Base-by-base conservation (phyloP, 257 asterid genomes). In the Nicotiana sylvestris region DNA sequence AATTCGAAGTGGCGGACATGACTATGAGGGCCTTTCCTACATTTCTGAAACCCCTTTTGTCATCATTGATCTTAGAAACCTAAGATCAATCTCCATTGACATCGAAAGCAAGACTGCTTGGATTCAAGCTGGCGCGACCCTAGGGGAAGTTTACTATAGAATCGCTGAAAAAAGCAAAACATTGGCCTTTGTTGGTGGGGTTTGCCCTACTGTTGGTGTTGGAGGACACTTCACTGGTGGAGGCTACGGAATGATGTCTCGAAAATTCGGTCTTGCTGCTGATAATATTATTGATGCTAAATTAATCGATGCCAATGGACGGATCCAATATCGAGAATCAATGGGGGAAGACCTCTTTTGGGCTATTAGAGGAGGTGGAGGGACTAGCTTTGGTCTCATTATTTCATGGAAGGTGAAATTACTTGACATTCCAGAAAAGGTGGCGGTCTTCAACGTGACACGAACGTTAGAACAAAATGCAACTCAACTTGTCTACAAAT, bases 151-250 rank as follows among this genome's bases (percentile, higher is more conserved):
- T 3, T 65, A 80, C 43, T 80, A 65, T 29, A 13, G 49, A 25
- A 33, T 65, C 1, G 69, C 77, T 0, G 77, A 80, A 6, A 65
- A 80, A n/a, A 80, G 77, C 27, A 37, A 46, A 0, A 80, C 3
- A 16, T 15, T 80, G 4, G 77, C 51, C 2, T 65, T 80, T 62
- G 33, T 9, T n/a, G 65, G 25, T 0, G 83, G 83, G 27, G n/a
- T 0, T 65, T 80, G 77, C 30, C 65, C 62, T 0, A 62, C 77
- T 0, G 76, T 80, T 15, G 77, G 83, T 25, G 76, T 46, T 37
- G 77, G 77, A 2, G 83, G 83, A 9, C 83, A 64, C 18, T 64
- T 80, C 0, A 80, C 35, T 43, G 78, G 78, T 21, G 78, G 78
- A 21, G 78, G 78, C 1, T 70, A 39, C 43, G 0, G 78, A 0